Conservation (phyloP, 2,329 filamentous ascomycete species). For the Cladophialophora psammophila region DNA sequence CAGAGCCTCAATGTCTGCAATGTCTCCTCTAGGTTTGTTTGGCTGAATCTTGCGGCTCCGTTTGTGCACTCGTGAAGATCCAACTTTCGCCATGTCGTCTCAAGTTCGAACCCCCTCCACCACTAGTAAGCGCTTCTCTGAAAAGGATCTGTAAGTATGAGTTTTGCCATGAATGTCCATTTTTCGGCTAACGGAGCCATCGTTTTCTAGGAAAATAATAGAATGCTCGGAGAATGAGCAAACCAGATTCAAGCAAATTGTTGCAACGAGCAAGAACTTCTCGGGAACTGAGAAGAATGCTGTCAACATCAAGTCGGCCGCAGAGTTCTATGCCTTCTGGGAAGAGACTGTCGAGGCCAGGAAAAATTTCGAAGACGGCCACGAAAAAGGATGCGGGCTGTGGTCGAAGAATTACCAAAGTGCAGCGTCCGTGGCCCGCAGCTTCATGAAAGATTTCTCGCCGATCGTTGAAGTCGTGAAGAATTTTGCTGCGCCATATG, state of each 20-base stretch:
- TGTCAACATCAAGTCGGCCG: neutral
- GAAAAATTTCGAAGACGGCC: neutral
- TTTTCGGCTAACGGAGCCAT: neutral
- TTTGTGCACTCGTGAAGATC: neutral
- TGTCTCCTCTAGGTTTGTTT: neutral
- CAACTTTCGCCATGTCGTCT: neutral
- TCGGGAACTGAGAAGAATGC: neutral
- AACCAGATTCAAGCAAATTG: neutral
- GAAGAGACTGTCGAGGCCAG: neutral
- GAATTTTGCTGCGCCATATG: neutral
- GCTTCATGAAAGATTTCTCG: constrained; percentile 5
- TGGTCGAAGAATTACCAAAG: neutral
- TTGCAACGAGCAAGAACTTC: neutral
- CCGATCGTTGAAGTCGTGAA: constrained; percentile 5
- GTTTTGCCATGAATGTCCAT: neutral
- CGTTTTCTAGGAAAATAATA: neutral
- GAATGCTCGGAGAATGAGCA: neutral
- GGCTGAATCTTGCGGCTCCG: neutral
- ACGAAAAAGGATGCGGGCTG: neutral
- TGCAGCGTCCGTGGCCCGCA: neutral
- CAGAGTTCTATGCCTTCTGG: neutral
- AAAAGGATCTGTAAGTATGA: neutral
- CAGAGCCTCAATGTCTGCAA: neutral
- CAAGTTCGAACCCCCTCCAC: neutral
- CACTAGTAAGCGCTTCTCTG: neutral